These are phyloP conservation scores for Coemansia reversa DNA, from an alignment of 192 early-diverging fungal species.

Conservation along the genomic window DNA sequence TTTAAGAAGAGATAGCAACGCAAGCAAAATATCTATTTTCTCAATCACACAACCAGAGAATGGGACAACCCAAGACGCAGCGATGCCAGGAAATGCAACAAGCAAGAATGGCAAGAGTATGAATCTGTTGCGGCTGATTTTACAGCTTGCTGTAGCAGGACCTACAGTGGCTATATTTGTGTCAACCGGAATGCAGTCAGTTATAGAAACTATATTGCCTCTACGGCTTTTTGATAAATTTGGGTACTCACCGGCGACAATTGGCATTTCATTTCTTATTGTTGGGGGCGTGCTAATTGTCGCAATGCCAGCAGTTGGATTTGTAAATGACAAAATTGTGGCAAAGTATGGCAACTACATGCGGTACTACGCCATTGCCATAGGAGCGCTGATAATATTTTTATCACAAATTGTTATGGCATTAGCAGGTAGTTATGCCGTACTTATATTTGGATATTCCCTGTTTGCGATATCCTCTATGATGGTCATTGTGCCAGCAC, in stretches of 20 bases:
- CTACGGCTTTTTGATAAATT: slow-evolving; percentile 45
- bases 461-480: slow-evolving; percentile 47
- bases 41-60: background rate
- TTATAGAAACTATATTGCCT: slow-evolving; percentile 44
- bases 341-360: slow-evolving; percentile 30
- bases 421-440: slow-evolving; percentile 27
- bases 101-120: background rate
- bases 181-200: slow-evolving; percentile 46
- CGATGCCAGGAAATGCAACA: background rate
- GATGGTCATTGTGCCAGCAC: slow-evolving; percentile 47
- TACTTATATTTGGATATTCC: slow-evolving; percentile 41
- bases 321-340: slow-evolving; percentile 27
- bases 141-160: slow-evolving; percentile 36
- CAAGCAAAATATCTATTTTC: background rate
- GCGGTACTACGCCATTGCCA: slow-evolving; percentile 48
- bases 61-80: background rate
- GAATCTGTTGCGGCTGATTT: slow-evolving; percentile 23
- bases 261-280: slow-evolving; percentile 45
- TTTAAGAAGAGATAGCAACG: background rate
- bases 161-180: slow-evolving; percentile 49
- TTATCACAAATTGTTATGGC: slow-evolving; percentile 28
- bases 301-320: slow-evolving; percentile 45
- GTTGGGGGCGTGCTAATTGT: slow-evolving; percentile 45
- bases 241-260: slow-evolving; percentile 38
- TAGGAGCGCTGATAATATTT: slow-evolving; percentile 22